A percentile compares a stretch with the other conserved stretches of the same genome.
Evolutionary conservation across 2,329 filamentous ascomycete species (phyloP).

Genomic region (Trichoderma endophyticum): DNA sequence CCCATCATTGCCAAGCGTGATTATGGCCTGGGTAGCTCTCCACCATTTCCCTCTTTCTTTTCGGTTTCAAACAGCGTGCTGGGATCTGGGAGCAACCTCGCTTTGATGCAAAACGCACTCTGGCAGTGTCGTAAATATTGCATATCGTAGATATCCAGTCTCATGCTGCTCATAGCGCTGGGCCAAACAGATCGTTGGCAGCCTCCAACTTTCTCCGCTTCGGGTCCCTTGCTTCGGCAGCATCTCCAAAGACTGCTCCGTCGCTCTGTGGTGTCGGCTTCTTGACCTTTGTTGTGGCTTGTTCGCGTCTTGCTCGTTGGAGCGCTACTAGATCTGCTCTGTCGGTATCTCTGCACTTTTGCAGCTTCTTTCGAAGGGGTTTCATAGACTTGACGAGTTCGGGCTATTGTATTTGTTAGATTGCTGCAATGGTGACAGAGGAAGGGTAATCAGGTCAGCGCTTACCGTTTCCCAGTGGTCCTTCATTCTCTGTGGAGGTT

Average conservation of each 20-base stretch:
- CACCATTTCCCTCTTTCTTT: background rate
- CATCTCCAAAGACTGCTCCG: constrained; percentile 45
- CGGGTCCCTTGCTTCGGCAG: constrained; percentile 38
- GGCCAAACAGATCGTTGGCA: constrained; percentile 48
- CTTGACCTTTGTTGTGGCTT: constrained; percentile 45
- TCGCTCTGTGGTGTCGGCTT: constrained; percentile 41
- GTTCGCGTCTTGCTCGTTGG: constrained; percentile 61
- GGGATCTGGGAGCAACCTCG: background rate
- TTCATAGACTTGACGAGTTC: constrained; percentile 48
- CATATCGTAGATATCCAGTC: background rate
- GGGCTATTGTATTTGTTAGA: constrained; percentile 34
- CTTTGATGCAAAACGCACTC: background rate
- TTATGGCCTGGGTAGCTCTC: background rate
- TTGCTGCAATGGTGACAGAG: background rate
- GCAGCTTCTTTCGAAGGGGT: constrained; percentile 65
- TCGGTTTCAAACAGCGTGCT: background rate
- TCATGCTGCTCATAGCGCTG: constrained; percentile 33
- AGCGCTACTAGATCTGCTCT: constrained; percentile 68
- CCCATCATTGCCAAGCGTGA: background rate
- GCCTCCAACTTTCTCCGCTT: constrained; percentile 47
- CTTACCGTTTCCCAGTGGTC: constrained; percentile 54
- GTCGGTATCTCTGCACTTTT: constrained; percentile 70
- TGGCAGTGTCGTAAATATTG: background rate
- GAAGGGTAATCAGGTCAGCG: background rate
- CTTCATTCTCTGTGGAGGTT: constrained; percentile 54